These are phyloP conservation scores for Dissoconium aciculare DNA, from an alignment of 2,329 filamentous ascomycete species.

Conservation along the genomic window DNA sequence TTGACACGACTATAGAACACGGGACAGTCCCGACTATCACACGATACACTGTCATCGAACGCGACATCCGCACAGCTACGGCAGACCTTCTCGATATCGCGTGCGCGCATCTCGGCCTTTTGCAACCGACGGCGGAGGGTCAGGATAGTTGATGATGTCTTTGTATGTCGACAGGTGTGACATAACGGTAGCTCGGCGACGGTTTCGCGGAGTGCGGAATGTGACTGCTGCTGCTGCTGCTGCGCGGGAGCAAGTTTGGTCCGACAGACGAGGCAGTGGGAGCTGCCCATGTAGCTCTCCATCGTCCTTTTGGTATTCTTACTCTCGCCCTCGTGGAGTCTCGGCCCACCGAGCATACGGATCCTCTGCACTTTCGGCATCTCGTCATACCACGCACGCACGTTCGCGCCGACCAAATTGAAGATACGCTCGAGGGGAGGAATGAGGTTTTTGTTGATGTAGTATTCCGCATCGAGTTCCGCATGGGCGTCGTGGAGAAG, in stretches of 20 bases:
- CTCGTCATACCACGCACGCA: constrained; percentile 83
- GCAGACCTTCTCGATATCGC: constrained; percentile 57
- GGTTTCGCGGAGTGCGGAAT: constrained; percentile 9
- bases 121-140: constrained; percentile 48
- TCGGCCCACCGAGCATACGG: constrained; percentile 38
- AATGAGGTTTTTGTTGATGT: constrained; percentile 90
- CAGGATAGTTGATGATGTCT: constrained; percentile 47
- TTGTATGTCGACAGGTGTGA: constrained; percentile 35
- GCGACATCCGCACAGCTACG: constrained; percentile 62
- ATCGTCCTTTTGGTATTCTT: constrained; percentile 41
- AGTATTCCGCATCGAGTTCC: constrained; percentile 86
- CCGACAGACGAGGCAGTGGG: constrained; percentile 63
- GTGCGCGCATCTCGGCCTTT: constrained; percentile 46
- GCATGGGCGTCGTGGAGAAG: constrained; percentile 62
- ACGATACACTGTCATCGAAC: constrained; percentile 62
- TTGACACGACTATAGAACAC: constrained; percentile 72
- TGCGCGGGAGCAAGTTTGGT: constrained; percentile 38
- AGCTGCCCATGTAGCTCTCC: constrained; percentile 82
- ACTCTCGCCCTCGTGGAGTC: constrained; percentile 12
- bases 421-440: constrained; percentile 93
- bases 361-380: constrained; percentile 84
- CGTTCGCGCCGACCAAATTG: constrained; percentile 85
- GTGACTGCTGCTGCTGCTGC: no score
- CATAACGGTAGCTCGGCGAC: constrained; percentile 39
- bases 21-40: constrained; percentile 82